Base-by-base conservation (phyloP, 257 asterid genomes). In the Leonotis leonurus region DNA sequence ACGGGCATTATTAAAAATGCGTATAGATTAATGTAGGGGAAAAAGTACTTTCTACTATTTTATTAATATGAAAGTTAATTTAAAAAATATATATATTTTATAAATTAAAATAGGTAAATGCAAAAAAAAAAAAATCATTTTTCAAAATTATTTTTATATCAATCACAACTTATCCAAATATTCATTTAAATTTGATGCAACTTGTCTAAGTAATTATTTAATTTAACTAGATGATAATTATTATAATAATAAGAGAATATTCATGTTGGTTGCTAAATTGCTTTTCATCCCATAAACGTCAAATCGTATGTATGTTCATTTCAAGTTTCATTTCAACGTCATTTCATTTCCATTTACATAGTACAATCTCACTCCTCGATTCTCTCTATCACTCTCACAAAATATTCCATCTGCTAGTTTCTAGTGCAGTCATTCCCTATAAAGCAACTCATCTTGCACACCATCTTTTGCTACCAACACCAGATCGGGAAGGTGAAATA, bases 321-420 rank as follows among this genome's bases (percentile, higher is more conserved):
- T 74, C 64, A 69, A n/a, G n/a, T n/a, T n/a, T n/a, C n/a, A n/a
- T 69, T 43, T 59, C 51, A 64, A 21, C 21, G 29, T 64, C 67
- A 51, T 65, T 74, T 65, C 70, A 60, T 60, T 66, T 50, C 56
- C 55, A 37, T 58, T 65, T 32, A 53, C 20, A 30, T 21, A 53
- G 39, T 12, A 21, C 56, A 49, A 12, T 60, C 62, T 46, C 56
- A 8, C 43, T 39, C 11, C 41, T 44, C 36, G 8, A 46, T n/a
- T 27, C 67, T 56, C 59, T 43, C 56, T 22, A 60, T 33, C 48
- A 46, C 68, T 48, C 48, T 52, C 50, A 16, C 13, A 43, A 57
- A 57, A 46, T 41, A 63, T 55, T 62, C 52, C 25, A 41, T 33
- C 59, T 41, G 10, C 64, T 40, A 53, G 8, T 55, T 61, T 53